phyloP scores from a whole-genome alignment of 306 rosid genomes.

The Begonia fuchsioides region DNA sequence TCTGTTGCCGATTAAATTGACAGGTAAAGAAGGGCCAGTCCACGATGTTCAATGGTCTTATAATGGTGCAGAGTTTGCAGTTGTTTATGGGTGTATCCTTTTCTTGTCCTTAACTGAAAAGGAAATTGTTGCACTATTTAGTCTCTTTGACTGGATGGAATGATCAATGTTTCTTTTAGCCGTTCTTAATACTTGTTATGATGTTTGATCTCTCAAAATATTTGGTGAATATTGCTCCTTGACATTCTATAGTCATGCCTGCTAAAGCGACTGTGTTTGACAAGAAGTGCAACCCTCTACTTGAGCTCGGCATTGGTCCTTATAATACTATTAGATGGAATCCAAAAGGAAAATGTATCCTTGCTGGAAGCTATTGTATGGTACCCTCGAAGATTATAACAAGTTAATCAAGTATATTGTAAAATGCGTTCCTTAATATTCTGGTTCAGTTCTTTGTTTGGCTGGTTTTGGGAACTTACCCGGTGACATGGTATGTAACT shows the following conservation, averaged over 20 bases:
- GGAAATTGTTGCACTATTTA: background rate
- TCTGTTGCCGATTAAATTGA: constrained; percentile 19
- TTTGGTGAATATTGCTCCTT: constrained; percentile 31
- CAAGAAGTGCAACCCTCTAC: constrained; percentile 90
- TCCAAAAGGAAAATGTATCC: constrained; percentile 91
- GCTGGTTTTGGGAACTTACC: constrained; percentile 97
- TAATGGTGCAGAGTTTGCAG: constrained; percentile 76
- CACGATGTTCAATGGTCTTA: constrained; percentile 91
- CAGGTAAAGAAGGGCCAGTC: constrained; percentile 96
- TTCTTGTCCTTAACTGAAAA: constrained; percentile 4
- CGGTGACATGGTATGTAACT: constrained; percentile 76
- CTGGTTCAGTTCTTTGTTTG: constrained; percentile 57
- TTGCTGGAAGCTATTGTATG: background rate
- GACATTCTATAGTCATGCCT: constrained; percentile 64
- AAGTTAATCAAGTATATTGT: too few relatives aligned
- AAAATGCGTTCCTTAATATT: constrained; percentile 32
- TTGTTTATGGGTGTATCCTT: constrained; percentile 98
- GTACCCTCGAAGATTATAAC: too few relatives aligned
- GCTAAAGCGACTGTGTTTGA: constrained; percentile 81
- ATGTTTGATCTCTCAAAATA: constrained; percentile 6
- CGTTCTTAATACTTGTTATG: constrained; percentile 4
- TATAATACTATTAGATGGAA: constrained; percentile 88
- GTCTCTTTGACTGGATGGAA: too few relatives aligned
- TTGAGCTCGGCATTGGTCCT: constrained; percentile 93
- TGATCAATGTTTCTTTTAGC: too few relatives aligned